Evolutionary conservation across 352 stramenopile genomes (phyloP).

Genomic region (Phytopythium ostracodes): DNA sequence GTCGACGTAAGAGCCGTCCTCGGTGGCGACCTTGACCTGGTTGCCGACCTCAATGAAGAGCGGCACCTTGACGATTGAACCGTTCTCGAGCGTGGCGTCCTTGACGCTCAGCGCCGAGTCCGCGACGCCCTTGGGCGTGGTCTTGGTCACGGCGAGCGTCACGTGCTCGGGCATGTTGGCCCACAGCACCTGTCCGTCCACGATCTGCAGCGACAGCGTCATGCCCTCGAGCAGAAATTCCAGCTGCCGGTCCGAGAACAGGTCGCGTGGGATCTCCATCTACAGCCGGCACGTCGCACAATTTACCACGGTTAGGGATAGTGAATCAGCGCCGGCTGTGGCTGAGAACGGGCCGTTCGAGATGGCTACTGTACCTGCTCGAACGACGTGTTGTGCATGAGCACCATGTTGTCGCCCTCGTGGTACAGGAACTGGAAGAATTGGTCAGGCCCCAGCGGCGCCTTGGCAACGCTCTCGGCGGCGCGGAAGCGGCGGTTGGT

Average conservation of each 20-base stretch:
- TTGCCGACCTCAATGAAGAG: slow-evolving; percentile 82
- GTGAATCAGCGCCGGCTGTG: no score
- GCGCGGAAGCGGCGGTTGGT: slow-evolving; percentile 81
- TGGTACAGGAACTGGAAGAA: slow-evolving; percentile 84
- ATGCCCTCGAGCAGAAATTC: slow-evolving; percentile 78
- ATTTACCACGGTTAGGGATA: neutral
- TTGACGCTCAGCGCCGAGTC: slow-evolving; percentile 79
- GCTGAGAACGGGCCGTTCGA: neutral
- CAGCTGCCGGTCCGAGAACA: slow-evolving; percentile 72
- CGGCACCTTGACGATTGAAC: slow-evolving; percentile 74
- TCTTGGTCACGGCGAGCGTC: slow-evolving; percentile 72
- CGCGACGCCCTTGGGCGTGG: slow-evolving; percentile 70
- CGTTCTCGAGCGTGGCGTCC: slow-evolving; percentile 77
- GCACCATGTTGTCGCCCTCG: slow-evolving; percentile 68
- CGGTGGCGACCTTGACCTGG: slow-evolving; percentile 64
- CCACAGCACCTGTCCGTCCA: slow-evolving; percentile 81
- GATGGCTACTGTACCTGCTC: slow-evolving; percentile 53
- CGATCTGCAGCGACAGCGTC: slow-evolving; percentile 79
- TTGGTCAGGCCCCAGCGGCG: slow-evolving; percentile 63
- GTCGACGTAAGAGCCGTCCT: slow-evolving; percentile 76
- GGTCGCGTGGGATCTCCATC: slow-evolving; percentile 65
- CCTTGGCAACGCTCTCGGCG: slow-evolving; percentile 77
- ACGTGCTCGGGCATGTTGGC: slow-evolving; percentile 84
- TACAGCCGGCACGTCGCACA: slow-evolving; percentile 11
- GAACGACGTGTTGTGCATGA: slow-evolving; percentile 81